These are phyloP conservation scores for Aspergillus sp. DNA, from an alignment of 2,329 filamentous ascomycete genomes.

Conservation along the genomic window DNA sequence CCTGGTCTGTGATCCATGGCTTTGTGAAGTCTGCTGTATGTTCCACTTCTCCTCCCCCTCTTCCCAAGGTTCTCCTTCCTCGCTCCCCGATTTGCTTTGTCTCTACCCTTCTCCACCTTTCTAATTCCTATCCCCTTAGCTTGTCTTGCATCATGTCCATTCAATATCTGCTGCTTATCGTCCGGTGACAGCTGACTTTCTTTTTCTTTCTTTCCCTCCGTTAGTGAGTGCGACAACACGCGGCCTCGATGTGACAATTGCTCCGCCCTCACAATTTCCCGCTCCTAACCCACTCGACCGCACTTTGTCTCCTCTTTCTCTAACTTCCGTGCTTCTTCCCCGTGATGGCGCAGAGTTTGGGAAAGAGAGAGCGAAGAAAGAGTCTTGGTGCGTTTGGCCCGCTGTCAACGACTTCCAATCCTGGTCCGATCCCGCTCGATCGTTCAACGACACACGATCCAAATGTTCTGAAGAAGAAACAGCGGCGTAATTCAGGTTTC, in stretches of 20 bases:
- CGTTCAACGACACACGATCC: slow-evolving; percentile 40
- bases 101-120: slow-evolving; percentile 17
- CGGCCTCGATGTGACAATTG: slow-evolving; percentile 31
- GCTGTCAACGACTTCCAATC: slow-evolving; percentile 25
- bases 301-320: slow-evolving; percentile 5
- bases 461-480: slow-evolving; percentile 33
- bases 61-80: slow-evolving; percentile 17
- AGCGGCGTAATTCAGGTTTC: slow-evolving; percentile 40
- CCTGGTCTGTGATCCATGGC: slow-evolving; percentile 26
- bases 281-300: not conserved
- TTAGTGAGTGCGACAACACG: slow-evolving; percentile 28
- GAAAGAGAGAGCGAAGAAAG: slow-evolving; percentile 37
- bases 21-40: slow-evolving; percentile 30
- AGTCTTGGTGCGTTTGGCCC: slow-evolving; percentile 35
- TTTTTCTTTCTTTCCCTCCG: slow-evolving; percentile 3
- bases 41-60: slow-evolving; percentile 18
- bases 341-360: slow-evolving; percentile 33
- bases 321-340: slow-evolving; percentile 10
- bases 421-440: slow-evolving; percentile 28
- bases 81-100: slow-evolving; percentile 24
- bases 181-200: slow-evolving; percentile 18
- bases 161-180: slow-evolving; percentile 16
- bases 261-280: slow-evolving; percentile 8
- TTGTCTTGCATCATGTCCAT: slow-evolving; percentile 18
- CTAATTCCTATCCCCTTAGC: slow-evolving; percentile 19